Evolutionary conservation across 179 eudicot species (phyloP), one percentile per base, ranked within the genome.

Genomic region (Sideroxylon spinosum): DNA sequence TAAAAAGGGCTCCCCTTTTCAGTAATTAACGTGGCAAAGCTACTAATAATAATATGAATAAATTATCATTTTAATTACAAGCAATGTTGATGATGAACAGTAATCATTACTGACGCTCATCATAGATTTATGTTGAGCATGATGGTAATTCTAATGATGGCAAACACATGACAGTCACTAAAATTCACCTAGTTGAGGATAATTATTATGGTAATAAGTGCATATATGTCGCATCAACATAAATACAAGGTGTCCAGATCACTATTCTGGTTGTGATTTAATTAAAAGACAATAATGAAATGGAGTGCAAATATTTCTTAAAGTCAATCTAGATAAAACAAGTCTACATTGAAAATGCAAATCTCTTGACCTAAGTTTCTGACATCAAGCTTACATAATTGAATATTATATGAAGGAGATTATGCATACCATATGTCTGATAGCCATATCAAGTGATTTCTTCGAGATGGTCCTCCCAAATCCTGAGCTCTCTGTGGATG

Each of bases 401-500:
- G 23, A n/a, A 14, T 46, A 6, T 23, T 19, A 16, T 1, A 78
- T 68, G 57, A 7, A 57, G 57, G 67, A 78, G 29, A 44, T 4
- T 22, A 62, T 60, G 69, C 86, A 62, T 91, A 93, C 98, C 98
- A 95, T 95, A 78, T 95, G 98, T 80, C 90, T 88, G 79, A 95
- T 89, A 55, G 97, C 97, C 98, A 95, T 91, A 80, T 95, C 97
- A 80, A 95, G 80, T 25, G 98, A 95, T 83, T 93, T 95, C 90
- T 93, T 93, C 63, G 98, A 95, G 81, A 95, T 95, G 65, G 84
- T 88, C 86, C 98, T 87, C 82, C 98, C 98, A 80, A 95, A 90
- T 23, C 98, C 94, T 19, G 84, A 86, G 82, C 82, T 85, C 69
- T 93, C 98, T 12, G 87, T 48, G 76, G 88, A 76, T 60, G 88